Conservation (phyloP, 345 rosid genomes). For the Syzygium aromaticum region DNA sequence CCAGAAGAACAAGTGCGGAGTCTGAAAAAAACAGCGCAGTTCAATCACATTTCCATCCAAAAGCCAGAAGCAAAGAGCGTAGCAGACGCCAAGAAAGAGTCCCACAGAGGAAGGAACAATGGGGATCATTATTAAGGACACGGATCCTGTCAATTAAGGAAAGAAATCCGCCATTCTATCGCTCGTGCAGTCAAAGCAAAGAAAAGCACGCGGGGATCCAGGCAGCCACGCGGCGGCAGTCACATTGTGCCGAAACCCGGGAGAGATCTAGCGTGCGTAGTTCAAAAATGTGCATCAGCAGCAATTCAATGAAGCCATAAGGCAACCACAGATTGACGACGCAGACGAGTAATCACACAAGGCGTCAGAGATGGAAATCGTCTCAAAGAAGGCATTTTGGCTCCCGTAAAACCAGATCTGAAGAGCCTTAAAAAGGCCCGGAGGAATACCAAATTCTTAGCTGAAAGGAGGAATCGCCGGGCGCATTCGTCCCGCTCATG, state of each 20-base stretch:
- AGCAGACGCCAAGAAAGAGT: not conserved
- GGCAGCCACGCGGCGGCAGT: not conserved
- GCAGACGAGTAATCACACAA: not conserved
- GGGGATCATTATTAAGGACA: not conserved
- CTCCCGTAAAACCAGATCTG: not conserved
- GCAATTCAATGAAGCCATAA: not conserved
- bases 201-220: not conserved
- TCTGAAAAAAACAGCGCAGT: slow-evolving; percentile 3
- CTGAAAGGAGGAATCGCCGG: not conserved
- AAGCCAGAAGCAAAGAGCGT: not conserved
- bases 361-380: not conserved
- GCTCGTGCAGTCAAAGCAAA: not conserved
- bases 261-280: not conserved
- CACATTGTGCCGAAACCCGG: not conserved
- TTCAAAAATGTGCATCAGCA: not conserved
- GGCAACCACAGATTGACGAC: not conserved
- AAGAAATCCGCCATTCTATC: not conserved
- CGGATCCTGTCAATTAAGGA: not conserved
- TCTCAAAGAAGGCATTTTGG: not conserved
- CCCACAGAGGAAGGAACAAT: not conserved
- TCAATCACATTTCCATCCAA: not conserved
- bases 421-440: not conserved
- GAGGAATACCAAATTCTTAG: not conserved
- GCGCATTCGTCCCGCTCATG: not conserved
- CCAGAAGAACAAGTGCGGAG: slow-evolving; percentile 2